Conservation (phyloP, 495 filamentous ascomycete genomes). For the Barbatosphaeria neglecta region DNA sequence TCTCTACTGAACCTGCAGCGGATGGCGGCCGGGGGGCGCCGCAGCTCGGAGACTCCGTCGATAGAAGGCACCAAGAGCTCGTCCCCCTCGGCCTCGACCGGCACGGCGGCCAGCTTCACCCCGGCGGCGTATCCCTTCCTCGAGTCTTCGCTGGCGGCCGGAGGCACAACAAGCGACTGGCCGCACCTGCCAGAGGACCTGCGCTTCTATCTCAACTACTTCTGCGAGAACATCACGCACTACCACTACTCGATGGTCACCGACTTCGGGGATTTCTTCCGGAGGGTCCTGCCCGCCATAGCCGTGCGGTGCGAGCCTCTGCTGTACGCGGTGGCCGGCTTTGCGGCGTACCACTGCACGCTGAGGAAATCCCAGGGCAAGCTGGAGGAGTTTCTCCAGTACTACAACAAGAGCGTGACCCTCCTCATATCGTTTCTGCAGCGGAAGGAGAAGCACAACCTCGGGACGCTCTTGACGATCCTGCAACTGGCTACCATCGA, state of each 20-base stretch:
- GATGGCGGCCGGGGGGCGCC: constrained; percentile 13
- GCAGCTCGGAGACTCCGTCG: constrained; percentile 41
- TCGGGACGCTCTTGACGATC: constrained; percentile 77
- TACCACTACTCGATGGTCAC: constrained; percentile 71
- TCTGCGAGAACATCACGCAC: constrained; percentile 58
- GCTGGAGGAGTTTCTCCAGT: constrained; percentile 72
- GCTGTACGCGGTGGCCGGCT: constrained; percentile 81
- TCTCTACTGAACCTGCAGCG: constrained; percentile 25
- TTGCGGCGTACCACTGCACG: constrained; percentile 77
- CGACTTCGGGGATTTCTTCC: constrained; percentile 59
- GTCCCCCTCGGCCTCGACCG: constrained; percentile 36
- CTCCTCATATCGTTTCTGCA: constrained; percentile 61
- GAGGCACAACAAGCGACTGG: constrained; percentile 24
- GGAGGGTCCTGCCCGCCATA: constrained; percentile 53
- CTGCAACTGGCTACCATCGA: constrained; percentile 88
- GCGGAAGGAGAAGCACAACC: constrained; percentile 53
- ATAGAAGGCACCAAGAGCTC: constrained; percentile 33
- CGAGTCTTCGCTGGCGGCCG: constrained; percentile 11
- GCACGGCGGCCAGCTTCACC: constrained; percentile 19
- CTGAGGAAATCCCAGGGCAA: constrained; percentile 54
- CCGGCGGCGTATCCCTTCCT: constrained; percentile 14
- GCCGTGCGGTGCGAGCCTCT: constrained; percentile 73
- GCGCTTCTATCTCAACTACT: constrained; percentile 69
- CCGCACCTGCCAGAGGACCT: constrained; percentile 52
- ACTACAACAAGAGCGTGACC: constrained; percentile 79